Evolutionary conservation across 495 filamentous ascomycete species (phyloP).

Genomic region (Elasticomyces elasticus): DNA sequence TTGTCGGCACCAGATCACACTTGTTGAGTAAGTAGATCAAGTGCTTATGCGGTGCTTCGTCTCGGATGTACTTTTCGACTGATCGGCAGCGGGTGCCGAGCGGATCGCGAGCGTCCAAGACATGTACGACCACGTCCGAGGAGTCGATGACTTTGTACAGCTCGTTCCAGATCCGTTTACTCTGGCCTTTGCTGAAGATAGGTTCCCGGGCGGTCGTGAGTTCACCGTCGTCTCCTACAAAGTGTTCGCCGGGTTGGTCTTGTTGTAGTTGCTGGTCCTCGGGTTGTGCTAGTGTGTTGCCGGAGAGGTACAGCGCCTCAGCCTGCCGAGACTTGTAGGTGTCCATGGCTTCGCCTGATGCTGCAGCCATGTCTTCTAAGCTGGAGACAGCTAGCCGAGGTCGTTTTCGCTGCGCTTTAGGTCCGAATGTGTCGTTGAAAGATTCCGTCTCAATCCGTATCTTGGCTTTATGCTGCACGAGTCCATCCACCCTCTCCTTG

Average conservation of each 20-base stretch:
- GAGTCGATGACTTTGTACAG: conserved; percentile 64
- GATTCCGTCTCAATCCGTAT: conserved; percentile 81
- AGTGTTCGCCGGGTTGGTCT: conserved; percentile 36
- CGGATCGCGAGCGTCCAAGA: conserved; percentile 35
- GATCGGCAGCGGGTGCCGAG: conserved; percentile 49
- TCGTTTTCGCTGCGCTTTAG: conserved; percentile 83
- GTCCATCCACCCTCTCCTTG: conserved; percentile 69
- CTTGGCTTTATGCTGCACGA: conserved; percentile 90
- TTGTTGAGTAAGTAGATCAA: conserved; percentile 90
- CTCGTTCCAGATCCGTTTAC: conserved; percentile 95
- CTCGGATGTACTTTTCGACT: conserved; percentile 85
- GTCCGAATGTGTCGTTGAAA: conserved; percentile 84
- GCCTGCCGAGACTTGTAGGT: conserved; percentile 68
- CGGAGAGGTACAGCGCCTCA: conserved; percentile 59
- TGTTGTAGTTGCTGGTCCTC: conserved; percentile 33
- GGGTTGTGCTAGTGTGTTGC: conserved; percentile 36
- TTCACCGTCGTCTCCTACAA: conserved; percentile 42
- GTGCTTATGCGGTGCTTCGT: conserved; percentile 93
- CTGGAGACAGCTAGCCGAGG: conserved; percentile 76
- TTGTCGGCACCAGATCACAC: conserved; percentile 88
- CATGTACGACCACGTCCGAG: conserved; percentile 34
- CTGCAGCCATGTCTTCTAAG: conserved; percentile 69
- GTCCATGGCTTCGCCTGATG: conserved; percentile 67
- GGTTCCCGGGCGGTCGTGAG: conserved; percentile 68
- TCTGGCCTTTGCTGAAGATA: conserved; percentile 89